These are phyloP conservation scores for Aspergillus pseudonomiae DNA, from an alignment of 2,329 filamentous ascomycete species.

Conservation along the genomic window DNA sequence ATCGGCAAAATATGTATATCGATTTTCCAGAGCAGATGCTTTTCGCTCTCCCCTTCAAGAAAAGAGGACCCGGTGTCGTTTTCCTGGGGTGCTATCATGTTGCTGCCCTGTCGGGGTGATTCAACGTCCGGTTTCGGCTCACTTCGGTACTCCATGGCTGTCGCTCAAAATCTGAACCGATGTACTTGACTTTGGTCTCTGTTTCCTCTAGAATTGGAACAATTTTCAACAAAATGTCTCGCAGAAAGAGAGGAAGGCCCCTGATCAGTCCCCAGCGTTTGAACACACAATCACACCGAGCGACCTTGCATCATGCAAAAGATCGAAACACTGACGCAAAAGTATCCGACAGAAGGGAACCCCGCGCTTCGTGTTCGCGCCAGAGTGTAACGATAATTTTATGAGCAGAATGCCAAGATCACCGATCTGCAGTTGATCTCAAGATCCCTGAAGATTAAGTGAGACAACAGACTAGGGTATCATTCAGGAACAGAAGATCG, in stretches of 20 bases:
- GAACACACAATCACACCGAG: neutral
- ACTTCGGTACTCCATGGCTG: conserved; percentile 7
- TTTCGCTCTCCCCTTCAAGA: conserved; percentile 33
- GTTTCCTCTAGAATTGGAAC: neutral
- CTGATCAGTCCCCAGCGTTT: neutral
- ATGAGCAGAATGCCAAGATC: neutral
- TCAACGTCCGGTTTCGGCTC: conserved; percentile 20
- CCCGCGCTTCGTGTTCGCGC: neutral
- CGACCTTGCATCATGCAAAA: neutral
- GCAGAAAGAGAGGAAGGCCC: neutral
- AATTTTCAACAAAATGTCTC: neutral
- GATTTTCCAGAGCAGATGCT: conserved; percentile 41
- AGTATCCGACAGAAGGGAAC: neutral
- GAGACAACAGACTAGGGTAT: neutral
- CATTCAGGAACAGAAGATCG: neutral
- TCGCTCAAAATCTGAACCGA: neutral
- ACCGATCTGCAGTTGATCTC: neutral
- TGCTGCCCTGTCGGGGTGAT: conserved; percentile 12
- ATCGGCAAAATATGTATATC: conserved; percentile 46
- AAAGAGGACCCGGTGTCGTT: conserved; percentile 21
- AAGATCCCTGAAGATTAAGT: neutral
- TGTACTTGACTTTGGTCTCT: neutral
- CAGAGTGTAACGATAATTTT: too few species aligned
- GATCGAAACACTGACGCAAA: neutral
- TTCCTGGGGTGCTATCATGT: conserved; percentile 14